Base-by-base conservation (phyloP, 2,329 filamentous ascomycete genomes). In the Cephalotrichum gorgonifer region DNA sequence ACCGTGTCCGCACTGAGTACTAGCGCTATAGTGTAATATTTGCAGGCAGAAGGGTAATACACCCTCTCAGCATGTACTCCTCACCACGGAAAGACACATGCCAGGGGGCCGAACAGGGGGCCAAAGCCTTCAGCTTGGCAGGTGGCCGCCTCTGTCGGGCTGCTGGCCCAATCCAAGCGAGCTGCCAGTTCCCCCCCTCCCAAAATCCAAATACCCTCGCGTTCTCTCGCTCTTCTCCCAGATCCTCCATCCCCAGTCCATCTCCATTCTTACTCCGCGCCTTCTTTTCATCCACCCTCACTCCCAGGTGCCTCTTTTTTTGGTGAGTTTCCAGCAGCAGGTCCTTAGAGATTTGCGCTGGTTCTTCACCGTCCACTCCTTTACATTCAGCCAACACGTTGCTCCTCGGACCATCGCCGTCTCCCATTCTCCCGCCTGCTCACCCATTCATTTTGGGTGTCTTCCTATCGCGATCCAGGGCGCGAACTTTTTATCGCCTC, bases 271-370 rank as follows among this genome's bases (percentile, higher is more conserved):
- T 50, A 45, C 51, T n/a, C n/a, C n/a, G n/a, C n/a, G n/a, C 51
- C 50, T 51, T 48, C 47, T 45, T 45, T 44, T 50, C 49, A 52
- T 55, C 49, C 49, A 43, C 47, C 27, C 27, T 48, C 39, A 20
- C 38, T 39, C 25, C 35, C 25, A n/a, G 39, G 46, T 28, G 38
- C 17, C 30, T 31, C 22, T 12, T n/a, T 33, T 31, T 42, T 48
- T 48, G 46, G 46, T 48, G 48, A 47, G 67, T 69, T 70, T 69
- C 70, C 70, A 64, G 68, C 55, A 58, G 67, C 66, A 67, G 58
- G 61, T 67, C 66, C 52, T 55, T 22, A 12, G n/a, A 62, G 65
- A 66, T 70, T 71, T 67, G 63, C 65, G 60, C 69, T 74, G 72
- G 71, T 25, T 69, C 62, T 72, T 56, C 60, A 56, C 57, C 55